phyloP scores from a whole-genome alignment of 1,284 basidiomycete genomes.

The Irpex sp. region DNA sequence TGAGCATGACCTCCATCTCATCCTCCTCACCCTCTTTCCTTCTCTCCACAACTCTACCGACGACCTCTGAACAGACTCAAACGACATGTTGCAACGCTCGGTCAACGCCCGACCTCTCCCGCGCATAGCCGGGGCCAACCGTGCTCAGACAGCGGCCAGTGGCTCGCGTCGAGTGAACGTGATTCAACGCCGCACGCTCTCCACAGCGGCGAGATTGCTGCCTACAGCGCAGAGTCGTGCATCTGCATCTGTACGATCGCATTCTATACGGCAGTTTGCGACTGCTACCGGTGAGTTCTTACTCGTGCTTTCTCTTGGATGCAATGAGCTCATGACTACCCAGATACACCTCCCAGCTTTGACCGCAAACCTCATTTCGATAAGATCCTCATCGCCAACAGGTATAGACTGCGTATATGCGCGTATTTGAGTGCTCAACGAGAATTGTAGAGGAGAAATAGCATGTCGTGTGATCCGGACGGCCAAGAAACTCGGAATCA shows the following conservation, averaged over 20 bases:
- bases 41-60: not conserved
- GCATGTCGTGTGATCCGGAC: conserved; percentile 91
- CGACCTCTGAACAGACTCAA: not conserved
- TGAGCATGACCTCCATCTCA: not conserved
- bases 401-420: conserved; percentile 35
- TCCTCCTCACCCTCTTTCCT: not conserved
- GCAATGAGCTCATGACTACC: not conserved
- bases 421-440: not conserved
- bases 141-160: not conserved
- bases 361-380: conserved; percentile 57
- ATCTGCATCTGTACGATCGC: not conserved
- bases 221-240: not conserved
- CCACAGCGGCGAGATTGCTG: not conserved
- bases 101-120: conserved; percentile 5
- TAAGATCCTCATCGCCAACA: conserved; percentile 85
- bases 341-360: not conserved
- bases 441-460: conserved; percentile 77
- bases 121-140: not conserved
- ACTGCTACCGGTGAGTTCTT: conserved; percentile 12
- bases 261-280: conserved; percentile 6
- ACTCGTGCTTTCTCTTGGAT: not conserved
- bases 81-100: conserved; percentile 7
- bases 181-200: not conserved
- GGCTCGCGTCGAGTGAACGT: not conserved
- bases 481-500: conserved; percentile 83